Evolutionary conservation across 352 stramenopile genomes (phyloP).

Genomic region (Phytophthora pseudosyringae): DNA sequence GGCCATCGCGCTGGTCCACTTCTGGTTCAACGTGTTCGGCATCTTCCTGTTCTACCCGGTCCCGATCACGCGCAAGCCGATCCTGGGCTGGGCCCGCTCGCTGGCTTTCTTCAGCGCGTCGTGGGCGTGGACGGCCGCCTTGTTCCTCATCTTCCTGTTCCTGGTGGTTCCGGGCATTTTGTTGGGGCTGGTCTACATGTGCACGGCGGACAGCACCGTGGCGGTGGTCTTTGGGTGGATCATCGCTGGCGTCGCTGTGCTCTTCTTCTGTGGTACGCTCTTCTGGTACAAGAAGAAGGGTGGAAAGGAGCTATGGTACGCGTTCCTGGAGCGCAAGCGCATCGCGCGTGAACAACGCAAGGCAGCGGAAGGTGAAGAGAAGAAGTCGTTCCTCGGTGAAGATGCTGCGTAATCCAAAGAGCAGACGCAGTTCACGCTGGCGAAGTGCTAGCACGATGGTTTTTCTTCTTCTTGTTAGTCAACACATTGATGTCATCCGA

Average conservation of each 20-base stretch:
- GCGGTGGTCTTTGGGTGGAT: constrained; percentile 37
- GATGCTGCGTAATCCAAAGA: constrained; percentile 6
- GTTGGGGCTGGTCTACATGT: constrained; percentile 56
- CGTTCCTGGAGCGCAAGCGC: constrained; percentile 47
- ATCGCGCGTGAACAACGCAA: constrained; percentile 36
- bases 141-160: constrained; percentile 58
- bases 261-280: constrained; percentile 18
- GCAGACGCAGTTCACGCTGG: too few species aligned
- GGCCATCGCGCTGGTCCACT: constrained; percentile 88
- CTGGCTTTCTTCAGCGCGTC: constrained; percentile 67
- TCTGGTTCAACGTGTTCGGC: constrained; percentile 92
- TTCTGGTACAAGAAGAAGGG: constrained; percentile 50
- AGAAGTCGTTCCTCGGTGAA: constrained; percentile 24
- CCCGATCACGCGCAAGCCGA: constrained; percentile 80
- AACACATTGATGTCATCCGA: too few species aligned
- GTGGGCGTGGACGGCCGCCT: constrained; percentile 48
- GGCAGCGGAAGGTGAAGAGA: constrained; percentile 12
- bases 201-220: constrained; percentile 30
- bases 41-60: constrained; percentile 92
- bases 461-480: too few species aligned
- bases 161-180: constrained; percentile 50
- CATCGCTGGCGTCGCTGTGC: constrained; percentile 21
- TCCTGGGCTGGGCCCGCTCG: constrained; percentile 64
- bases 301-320: constrained; percentile 41
- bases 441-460: too few species aligned